phyloP scores from a whole-genome alignment of 108 stramenopile genomes.

The Phaeodactylum tricornutum region DNA sequence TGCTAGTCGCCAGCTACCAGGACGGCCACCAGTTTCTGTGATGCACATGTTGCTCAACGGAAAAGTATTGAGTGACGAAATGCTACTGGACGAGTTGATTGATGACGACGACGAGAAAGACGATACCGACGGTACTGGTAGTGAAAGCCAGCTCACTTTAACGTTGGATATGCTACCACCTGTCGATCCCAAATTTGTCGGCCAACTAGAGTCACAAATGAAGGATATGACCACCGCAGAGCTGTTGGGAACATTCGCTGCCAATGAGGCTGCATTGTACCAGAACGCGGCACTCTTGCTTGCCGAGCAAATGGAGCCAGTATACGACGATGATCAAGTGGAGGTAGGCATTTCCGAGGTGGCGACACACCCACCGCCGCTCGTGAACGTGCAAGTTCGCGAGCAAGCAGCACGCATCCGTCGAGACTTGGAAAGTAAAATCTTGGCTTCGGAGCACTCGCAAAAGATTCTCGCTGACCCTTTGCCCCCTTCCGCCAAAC shows the following conservation, averaged over 20 bases:
- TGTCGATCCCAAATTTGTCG: slow-evolving; percentile 59
- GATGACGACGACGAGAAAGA: slow-evolving; percentile 58
- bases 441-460: background rate
- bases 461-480: slow-evolving; percentile 3
- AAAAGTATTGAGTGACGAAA: slow-evolving; percentile 41
- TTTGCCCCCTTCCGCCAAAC: background rate
- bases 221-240: slow-evolving; percentile 33
- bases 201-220: slow-evolving; percentile 31
- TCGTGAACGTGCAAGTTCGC: background rate
- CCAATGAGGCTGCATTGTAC: slow-evolving; percentile 47
- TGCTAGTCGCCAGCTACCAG: slow-evolving; percentile 41
- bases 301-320: background rate
- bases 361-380: background rate
- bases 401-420: slow-evolving; percentile 6
- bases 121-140: slow-evolving; percentile 31
- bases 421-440: background rate
- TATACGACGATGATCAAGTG: slow-evolving; percentile 13
- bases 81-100: slow-evolving; percentile 51
- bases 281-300: slow-evolving; percentile 18
- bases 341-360: background rate
- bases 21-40: slow-evolving; percentile 38
- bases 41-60: slow-evolving; percentile 36
- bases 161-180: slow-evolving; percentile 65
- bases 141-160: slow-evolving; percentile 20
- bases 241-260: slow-evolving; percentile 53